Base-by-base conservation (phyloP, 495 filamentous ascomycete species). In the Astrothelium macrocarpum region DNA sequence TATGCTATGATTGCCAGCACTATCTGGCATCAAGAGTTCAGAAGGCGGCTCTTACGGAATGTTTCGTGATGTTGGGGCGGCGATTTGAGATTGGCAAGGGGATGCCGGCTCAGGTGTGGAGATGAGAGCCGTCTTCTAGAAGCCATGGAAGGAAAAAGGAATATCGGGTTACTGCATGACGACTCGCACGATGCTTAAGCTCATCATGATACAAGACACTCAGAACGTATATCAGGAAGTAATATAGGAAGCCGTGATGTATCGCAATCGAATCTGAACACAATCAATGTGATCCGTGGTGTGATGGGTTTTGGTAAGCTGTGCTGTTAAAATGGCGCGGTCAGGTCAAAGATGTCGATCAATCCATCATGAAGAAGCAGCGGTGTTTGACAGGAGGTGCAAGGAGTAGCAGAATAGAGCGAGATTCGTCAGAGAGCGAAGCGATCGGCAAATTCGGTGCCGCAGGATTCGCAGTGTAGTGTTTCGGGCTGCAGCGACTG, bases 341-440 rank as follows among this genome's bases (percentile, higher is more conserved):
- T n/a, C n/a, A n/a, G n/a, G n/a, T n/a, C n/a, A n/a, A n/a, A n/a
- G n/a, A n/a, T n/a, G n/a, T n/a, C n/a, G n/a, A n/a, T n/a, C n/a
- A n/a, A n/a, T n/a, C n/a, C n/a, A n/a, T n/a, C n/a, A n/a, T 5
- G 10, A 20, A n/a, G 23, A 20, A 20, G 10, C 10, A 20, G 45
- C 18, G n/a, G 45, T 49, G 45, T 49, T 56, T 56, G 49, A 56
- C 25, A 25, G n/a, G n/a, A n/a, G n/a, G n/a, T n/a, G n/a, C n/a
- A n/a, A n/a, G n/a, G n/a, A 29, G 9, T 1, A 56, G 49, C 5
- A 56, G 49, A 25, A 56, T 12, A n/a, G n/a, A 25, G 5, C 2
- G 45, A 12, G 45, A 20, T 49, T 12, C 14, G n/a, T 56, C 12
- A 10, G 7, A 16, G 4, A 16, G 7, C 49, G 49, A 20, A 4